These are phyloP conservation scores for Aspergillus heteromorphus DNA, from an alignment of 495 filamentous ascomycete genomes.

Conservation along the genomic window DNA sequence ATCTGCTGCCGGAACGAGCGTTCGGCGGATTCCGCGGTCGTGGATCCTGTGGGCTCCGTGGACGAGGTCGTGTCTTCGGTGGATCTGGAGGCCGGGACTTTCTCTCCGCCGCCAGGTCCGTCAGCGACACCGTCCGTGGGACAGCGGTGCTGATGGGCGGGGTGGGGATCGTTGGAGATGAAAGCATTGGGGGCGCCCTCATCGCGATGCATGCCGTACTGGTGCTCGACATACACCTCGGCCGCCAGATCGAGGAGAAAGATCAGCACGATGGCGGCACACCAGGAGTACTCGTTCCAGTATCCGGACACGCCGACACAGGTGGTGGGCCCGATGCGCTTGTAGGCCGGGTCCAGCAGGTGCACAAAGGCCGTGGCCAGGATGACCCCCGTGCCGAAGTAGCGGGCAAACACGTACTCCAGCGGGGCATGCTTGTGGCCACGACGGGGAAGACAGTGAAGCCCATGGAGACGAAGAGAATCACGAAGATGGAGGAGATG, in stretches of 20 bases:
- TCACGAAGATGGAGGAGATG: conserved; percentile 2
- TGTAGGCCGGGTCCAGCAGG: conserved; percentile 50
- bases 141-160: not conserved
- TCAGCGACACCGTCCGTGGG: not conserved
- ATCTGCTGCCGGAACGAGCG: not conserved
- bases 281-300: conserved; percentile 43
- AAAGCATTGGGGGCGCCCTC: not conserved
- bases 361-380: conserved; percentile 63
- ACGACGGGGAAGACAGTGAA: conserved; percentile 14
- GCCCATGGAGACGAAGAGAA: not conserved
- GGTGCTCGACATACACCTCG: conserved; percentile 48
- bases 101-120: not conserved
- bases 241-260: conserved; percentile 40
- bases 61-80: too few species aligned
- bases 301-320: conserved; percentile 50
- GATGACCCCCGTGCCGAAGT: conserved; percentile 68
- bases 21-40: not conserved
- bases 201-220: conserved; percentile 31
- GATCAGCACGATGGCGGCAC: conserved; percentile 34
- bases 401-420: conserved; percentile 64
- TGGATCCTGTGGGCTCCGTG: too few species aligned
- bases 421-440: conserved; percentile 38
- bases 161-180: not conserved
- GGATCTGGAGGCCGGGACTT: not conserved
- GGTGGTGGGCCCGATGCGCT: conserved; percentile 43